Evolutionary conservation across 1,284 basidiomycete genomes (phyloP).

Genomic region (Pulveroboletus ridleyi): DNA sequence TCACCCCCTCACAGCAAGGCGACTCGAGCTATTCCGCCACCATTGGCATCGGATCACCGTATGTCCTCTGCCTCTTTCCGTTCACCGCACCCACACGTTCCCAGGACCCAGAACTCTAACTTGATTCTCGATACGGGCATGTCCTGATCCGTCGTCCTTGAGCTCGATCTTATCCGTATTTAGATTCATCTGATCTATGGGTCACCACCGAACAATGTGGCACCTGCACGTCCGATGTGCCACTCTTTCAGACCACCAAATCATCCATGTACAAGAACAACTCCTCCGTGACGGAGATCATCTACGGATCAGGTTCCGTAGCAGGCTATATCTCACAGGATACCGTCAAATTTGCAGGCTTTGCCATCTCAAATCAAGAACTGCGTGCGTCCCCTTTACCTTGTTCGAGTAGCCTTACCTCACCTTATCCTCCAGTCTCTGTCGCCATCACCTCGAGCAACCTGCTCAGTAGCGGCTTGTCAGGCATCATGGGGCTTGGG

Average conservation of each 20-base stretch:
- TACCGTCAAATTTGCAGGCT: constrained; percentile 56
- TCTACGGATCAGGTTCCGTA: constrained; percentile 61
- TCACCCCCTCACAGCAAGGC: constrained; percentile 22
- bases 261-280: constrained; percentile 47
- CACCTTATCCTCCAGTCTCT: constrained; percentile 34
- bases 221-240: constrained; percentile 46
- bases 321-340: constrained; percentile 51
- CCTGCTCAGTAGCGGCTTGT: constrained; percentile 52
- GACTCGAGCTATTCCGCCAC: constrained; percentile 55
- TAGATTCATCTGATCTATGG: constrained; percentile 84
- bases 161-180: background rate
- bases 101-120: constrained; percentile 45
- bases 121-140: constrained; percentile 64
- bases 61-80: constrained; percentile 32
- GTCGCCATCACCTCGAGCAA: constrained; percentile 42
- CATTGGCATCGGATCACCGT: constrained; percentile 59
- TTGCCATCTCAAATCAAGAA: constrained; percentile 42
- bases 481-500: constrained; percentile 80
- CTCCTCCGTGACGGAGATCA: constrained; percentile 33
- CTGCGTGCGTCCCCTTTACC: constrained; percentile 34
- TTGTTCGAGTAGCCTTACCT: background rate
- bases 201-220: constrained; percentile 59
- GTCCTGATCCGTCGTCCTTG: background rate
- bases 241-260: constrained; percentile 50
- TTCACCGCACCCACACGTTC: background rate